Percentiles rank a stretch among this genome's conserved stretches.
Conservation (phyloP, 176 grass and related monocot genomes). For the Hyparrhenia diplandra region DNA sequence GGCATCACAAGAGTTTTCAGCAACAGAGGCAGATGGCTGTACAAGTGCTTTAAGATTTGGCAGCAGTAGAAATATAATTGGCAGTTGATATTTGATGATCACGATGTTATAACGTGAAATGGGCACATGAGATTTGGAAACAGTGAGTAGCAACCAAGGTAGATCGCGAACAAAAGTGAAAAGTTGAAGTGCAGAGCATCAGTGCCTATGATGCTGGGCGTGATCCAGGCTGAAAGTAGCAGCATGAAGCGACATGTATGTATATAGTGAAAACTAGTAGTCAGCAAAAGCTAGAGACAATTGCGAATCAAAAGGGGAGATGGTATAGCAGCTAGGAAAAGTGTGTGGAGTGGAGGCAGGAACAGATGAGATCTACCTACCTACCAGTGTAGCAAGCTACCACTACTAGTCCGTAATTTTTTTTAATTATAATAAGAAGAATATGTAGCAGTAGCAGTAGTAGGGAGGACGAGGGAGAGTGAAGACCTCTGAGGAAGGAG, state of each 20-base stretch:
- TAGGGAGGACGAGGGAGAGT: too few species aligned
- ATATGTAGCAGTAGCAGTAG: too few species aligned
- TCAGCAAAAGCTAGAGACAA: not conserved
- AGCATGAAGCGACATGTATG: not conserved
- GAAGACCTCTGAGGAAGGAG: constrained; percentile 50
- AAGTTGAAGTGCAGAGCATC: not conserved
- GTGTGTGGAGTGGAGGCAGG: not conserved
- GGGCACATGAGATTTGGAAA: not conserved
- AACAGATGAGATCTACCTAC: not conserved
- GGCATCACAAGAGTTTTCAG: not conserved
- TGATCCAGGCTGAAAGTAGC: not conserved
- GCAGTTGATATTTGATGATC: not conserved
- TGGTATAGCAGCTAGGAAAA: not conserved
- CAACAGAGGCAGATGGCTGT: not conserved
- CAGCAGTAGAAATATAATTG: not conserved
- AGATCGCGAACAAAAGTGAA: not conserved
- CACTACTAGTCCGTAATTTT: not conserved
- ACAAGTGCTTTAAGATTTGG: not conserved
- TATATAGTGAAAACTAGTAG: not conserved
- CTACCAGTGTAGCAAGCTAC: not conserved
- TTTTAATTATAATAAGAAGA: too few species aligned
- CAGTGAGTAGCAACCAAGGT: not conserved
- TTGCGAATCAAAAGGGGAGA: not conserved
- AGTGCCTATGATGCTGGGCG: not conserved
- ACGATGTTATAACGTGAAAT: not conserved